Conservation (phyloP, 176 grass and related monocot genomes). For the Zizania latifolia region DNA sequence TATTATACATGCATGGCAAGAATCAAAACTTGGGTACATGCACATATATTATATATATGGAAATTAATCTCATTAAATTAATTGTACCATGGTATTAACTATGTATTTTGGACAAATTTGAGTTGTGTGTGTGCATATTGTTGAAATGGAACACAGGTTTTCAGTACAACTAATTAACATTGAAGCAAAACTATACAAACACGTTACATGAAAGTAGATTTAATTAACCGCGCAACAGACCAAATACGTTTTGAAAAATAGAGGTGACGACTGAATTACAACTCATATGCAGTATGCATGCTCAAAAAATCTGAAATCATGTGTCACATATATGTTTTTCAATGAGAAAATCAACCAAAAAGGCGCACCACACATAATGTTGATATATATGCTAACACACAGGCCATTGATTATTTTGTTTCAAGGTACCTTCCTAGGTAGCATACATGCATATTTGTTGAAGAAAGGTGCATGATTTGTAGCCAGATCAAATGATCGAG, state of each 20-base stretch:
- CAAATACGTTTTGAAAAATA: neutral
- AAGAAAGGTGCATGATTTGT: neutral
- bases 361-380: neutral
- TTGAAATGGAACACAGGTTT: neutral
- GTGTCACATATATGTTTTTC: neutral
- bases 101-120: neutral
- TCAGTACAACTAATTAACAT: neutral
- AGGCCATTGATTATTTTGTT: neutral
- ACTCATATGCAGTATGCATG: neutral
- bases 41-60: too few species aligned
- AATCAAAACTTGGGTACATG: too few species aligned
- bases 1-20: neutral
- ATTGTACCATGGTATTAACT: neutral
- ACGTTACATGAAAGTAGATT: too few species aligned
- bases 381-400: neutral
- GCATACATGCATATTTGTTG: constrained; percentile 5
- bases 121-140: neutral
- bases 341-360: constrained; percentile 3
- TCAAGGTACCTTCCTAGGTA: neutral
- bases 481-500: constrained; percentile 28
- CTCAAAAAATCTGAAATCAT: neutral
- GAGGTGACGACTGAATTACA: neutral
- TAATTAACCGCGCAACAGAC: neutral
- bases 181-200: neutral
- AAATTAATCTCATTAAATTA: neutral